A percentile compares a stretch with the other conserved stretches of the same genome.
These are phyloP conservation scores for Lentinus brumalis DNA, from an alignment of 768 basidiomycete genomes.

Conservation along the genomic window DNA sequence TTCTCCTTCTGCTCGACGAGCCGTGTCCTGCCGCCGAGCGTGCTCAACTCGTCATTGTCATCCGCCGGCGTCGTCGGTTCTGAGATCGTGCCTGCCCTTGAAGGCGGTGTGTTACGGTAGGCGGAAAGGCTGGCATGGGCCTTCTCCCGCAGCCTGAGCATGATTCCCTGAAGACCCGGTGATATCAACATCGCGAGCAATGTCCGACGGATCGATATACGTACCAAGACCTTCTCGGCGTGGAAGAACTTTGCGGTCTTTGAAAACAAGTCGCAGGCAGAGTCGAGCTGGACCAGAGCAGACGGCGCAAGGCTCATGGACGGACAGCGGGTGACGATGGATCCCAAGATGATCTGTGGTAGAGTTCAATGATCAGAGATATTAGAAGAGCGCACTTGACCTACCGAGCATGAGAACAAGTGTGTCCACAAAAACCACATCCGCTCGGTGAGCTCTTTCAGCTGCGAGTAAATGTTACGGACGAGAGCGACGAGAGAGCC, in stretches of 20 bases:
- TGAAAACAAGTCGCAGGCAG: conserved; percentile 59
- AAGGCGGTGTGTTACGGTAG: conserved; percentile 36
- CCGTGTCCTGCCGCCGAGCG: conserved; percentile 63
- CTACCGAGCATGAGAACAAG: conserved; percentile 69
- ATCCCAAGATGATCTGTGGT: conserved; percentile 65
- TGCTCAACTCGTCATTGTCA: conserved; percentile 61
- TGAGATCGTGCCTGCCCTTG: conserved; percentile 35
- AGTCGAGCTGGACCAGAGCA: conserved; percentile 64
- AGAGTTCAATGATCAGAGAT: not conserved
- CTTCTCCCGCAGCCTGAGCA: conserved; percentile 56
- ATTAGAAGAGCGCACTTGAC: not conserved
- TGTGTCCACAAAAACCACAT: conserved; percentile 78
- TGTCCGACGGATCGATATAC: conserved; percentile 27
- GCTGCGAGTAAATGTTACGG: conserved; percentile 65
- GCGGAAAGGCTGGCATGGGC: conserved; percentile 42
- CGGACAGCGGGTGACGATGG: conserved; percentile 63
- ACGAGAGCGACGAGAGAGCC: conserved; percentile 71
- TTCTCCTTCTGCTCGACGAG: conserved; percentile 53
- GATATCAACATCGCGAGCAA: not conserved
- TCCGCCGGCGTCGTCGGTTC: conserved; percentile 51
- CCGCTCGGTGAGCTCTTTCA: conserved; percentile 64
- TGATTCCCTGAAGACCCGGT: conserved; percentile 48
- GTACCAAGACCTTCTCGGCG: conserved; percentile 61
- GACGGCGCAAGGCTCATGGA: conserved; percentile 69
- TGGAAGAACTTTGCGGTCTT: conserved; percentile 55